Conservation (phyloP, 768 basidiomycete species). For the Serendipita sp. region DNA sequence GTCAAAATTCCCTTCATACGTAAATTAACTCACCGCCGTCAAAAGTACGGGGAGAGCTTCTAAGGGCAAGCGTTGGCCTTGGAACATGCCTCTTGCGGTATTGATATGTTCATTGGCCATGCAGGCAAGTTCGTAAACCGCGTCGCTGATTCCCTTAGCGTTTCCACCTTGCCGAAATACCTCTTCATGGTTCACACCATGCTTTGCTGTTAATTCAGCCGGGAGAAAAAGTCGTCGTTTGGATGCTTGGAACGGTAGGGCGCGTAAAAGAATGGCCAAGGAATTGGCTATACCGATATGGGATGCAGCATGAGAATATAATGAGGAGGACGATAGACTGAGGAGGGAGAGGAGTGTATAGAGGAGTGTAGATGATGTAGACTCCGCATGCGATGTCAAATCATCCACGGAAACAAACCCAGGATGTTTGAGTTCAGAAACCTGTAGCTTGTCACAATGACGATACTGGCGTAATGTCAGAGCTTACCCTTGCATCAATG, state of each 20-base stretch:
- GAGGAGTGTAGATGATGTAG: constrained; percentile 61
- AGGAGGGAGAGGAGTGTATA: constrained; percentile 62
- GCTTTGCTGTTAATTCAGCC: constrained; percentile 63
- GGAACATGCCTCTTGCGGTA: constrained; percentile 56
- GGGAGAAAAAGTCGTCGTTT: constrained; percentile 61
- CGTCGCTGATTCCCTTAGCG: constrained; percentile 48
- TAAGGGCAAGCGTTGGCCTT: constrained; percentile 31
- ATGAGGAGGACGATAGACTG: constrained; percentile 29
- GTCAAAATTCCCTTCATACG: not conserved
- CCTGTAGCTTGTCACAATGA: constrained; percentile 46
- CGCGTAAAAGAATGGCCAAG: constrained; percentile 53
- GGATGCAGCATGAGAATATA: constrained; percentile 58
- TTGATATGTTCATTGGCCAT: constrained; percentile 64
- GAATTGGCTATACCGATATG: constrained; percentile 67
- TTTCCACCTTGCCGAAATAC: constrained; percentile 36
- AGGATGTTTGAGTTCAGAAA: constrained; percentile 33
- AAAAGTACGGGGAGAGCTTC: constrained; percentile 58
- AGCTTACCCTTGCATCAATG: constrained; percentile 59
- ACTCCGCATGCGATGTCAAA: constrained; percentile 57
- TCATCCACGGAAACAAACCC: constrained; percentile 29
- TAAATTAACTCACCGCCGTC: constrained; percentile 38
- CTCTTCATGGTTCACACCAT: constrained; percentile 65
- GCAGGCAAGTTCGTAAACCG: constrained; percentile 71
- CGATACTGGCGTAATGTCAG: constrained; percentile 30
- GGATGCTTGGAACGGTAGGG: constrained; percentile 59